Base-by-base conservation (phyloP, 352 stramenopile species). In the Paralagenidium karlingii region DNA sequence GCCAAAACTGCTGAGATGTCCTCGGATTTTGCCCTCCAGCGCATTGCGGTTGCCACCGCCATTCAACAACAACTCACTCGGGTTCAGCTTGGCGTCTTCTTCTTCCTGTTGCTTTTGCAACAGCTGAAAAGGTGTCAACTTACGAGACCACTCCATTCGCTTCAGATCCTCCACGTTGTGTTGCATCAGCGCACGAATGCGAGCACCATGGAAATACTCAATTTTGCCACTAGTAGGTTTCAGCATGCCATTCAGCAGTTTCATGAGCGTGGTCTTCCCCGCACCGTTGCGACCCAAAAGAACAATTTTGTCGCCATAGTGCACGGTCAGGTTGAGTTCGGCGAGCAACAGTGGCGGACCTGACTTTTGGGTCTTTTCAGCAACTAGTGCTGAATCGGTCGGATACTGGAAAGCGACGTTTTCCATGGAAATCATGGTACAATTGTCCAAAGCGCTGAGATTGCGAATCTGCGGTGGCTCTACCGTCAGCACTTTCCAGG, bases 181-280 rank as follows among this genome's bases (percentile, higher is more conserved):
- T 31, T 82, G 68, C 61, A 75, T 78, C 13, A 82, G 43, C 40
- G 68, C 61, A 5, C 53, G 52, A 8, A 82, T 49, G 10, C 65
- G 54, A 3, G 66, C 94, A 60, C 97, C 83, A 62, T 95, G 95
- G 5, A 98, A 58, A 54, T 97, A 90, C 59, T 97, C 98, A 30
- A 97, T 96, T 56, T 98, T 90, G 60, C 98, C 97, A 21, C 68
- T 89, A 6, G 94, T 82, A 5, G 92, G 91, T 49, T 98, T 97
- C 26, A 83, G 93, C 38, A 98, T 70, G n/a, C 90, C 93, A 21
- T 91, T 94, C n/a, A 99, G 55, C 18, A 94, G 87, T 58, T 97
- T 94, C 78, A 98, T 94, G 41, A 99, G 86, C 15, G 95, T 99
- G 7, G 82, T 94, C 55, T 98, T 98, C 49, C 93, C 93, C 18